Conservation (phyloP, 768 basidiomycete genomes). For the Calocera cornea region DNA sequence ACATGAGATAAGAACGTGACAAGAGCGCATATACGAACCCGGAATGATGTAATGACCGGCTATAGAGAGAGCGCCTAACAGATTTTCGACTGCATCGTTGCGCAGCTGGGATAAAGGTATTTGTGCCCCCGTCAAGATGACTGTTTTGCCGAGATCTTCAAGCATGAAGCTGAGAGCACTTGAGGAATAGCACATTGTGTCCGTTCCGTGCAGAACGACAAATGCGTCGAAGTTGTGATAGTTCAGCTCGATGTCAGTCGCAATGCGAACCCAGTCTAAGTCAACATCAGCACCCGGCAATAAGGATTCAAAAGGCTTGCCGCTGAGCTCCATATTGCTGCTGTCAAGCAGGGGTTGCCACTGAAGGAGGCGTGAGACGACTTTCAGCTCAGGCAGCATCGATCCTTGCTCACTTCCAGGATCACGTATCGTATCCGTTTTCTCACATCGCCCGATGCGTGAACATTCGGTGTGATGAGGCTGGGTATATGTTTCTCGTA, state of each 20-base stretch:
- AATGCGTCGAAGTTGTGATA: conserved; percentile 79
- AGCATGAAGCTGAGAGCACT: conserved; percentile 47
- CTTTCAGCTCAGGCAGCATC: conserved; percentile 9
- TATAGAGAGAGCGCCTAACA: conserved; percentile 76
- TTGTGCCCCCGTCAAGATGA: conserved; percentile 85
- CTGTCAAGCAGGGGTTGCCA: conserved; percentile 82
- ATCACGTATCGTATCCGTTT: conserved; percentile 78
- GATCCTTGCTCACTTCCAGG: conserved; percentile 43
- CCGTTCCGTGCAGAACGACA: conserved; percentile 70
- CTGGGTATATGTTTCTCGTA: conserved; percentile 65
- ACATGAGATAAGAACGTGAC: neutral
- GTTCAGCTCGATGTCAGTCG: conserved; percentile 85
- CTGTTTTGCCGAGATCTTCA: conserved; percentile 85
- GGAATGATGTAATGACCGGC: conserved; percentile 88
- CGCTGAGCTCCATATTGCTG: conserved; percentile 73
- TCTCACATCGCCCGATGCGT: conserved; percentile 36
- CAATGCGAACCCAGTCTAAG: conserved; percentile 79
- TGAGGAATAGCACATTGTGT: conserved; percentile 50
- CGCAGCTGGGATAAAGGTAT: conserved; percentile 81
- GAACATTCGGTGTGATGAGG: conserved; percentile 62
- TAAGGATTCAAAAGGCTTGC: conserved; percentile 26
- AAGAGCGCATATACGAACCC: conserved; percentile 32
- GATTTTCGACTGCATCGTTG: conserved; percentile 90
- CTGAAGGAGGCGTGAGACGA: conserved; percentile 28
- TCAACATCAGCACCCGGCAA: neutral